phyloP scores from a whole-genome alignment of 2,329 filamentous ascomycete genomes.

The Colletotrichum cereale region DNA sequence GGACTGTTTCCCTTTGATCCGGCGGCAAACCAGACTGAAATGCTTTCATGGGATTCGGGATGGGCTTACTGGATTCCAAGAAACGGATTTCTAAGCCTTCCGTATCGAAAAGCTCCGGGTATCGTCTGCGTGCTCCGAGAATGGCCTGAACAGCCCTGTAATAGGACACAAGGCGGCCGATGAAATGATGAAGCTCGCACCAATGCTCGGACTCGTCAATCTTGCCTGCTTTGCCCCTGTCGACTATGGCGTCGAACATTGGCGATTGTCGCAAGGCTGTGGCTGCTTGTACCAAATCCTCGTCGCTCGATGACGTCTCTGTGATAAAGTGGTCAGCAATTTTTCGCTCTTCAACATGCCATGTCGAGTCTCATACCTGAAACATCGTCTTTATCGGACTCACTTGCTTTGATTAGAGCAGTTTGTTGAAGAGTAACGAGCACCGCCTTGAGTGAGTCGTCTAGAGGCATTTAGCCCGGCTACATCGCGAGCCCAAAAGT shows the following conservation, averaged over 20 bases:
- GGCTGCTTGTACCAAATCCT: conserved; percentile 2
- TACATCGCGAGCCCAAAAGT: neutral
- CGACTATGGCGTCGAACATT: neutral
- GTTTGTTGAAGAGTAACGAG: neutral
- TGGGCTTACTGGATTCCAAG: conserved; percentile 44
- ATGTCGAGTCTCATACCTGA: neutral
- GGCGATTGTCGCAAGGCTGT: neutral
- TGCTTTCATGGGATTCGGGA: conserved; percentile 40
- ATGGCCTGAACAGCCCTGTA: conserved; percentile 40
- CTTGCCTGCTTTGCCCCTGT: conserved; percentile 15
- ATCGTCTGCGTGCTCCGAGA: conserved; percentile 42
- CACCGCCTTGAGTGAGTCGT: neutral
- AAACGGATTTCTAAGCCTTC: conserved; percentile 41
- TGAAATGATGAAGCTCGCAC: conserved; percentile 47
- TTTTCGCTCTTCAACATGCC: too few relatives aligned
- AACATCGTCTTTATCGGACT: neutral
- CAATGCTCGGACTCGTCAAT: conserved; percentile 43
- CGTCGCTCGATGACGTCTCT: neutral
- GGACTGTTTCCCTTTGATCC: neutral
- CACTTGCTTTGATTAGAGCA: fast-evolving
- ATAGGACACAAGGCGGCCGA: conserved; percentile 47
- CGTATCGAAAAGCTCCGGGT: conserved; percentile 50
- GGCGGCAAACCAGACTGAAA: conserved; percentile 28
- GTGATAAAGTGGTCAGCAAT: neutral
- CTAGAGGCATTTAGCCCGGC: neutral